Base-by-base conservation (phyloP, 2,329 filamentous ascomycete genomes). In the Ceratocystiopsis brevicomis region DNA sequence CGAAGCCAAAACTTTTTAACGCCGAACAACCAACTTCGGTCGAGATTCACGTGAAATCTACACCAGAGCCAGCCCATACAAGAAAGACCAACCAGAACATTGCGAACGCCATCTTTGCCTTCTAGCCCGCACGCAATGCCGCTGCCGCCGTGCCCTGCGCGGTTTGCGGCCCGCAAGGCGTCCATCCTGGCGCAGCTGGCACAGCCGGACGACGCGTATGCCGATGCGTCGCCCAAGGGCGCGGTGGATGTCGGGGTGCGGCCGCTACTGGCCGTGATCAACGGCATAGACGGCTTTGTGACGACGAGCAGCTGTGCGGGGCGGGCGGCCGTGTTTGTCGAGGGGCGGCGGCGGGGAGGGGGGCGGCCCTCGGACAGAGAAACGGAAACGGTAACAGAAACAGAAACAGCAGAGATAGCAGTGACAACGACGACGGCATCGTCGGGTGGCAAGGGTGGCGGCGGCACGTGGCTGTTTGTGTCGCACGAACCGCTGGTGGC, bases 251-350 rank as follows among this genome's bases (percentile, higher is more conserved):
- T 65, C 40, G 80, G 76, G 1, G 86, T 96, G 50, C 71, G 78
- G 39, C 68, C 77, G 18, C 65, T 95, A 43, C 86, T 96, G 47
- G 68, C 70, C 41, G 75, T 81, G 51, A 79, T 96, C 57, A 96
- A 96, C 59, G 57, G 53, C 1, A 56, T 79, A 6, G 70, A 77
- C 1, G 85, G 83, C 1, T 71, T 87, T 37, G 85, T 92, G 33
- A 95, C 88, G 2, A 95, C 87, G 3, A 94, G 86, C 61, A 94
- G 86, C 59, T 96, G 88, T 57, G 82, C 85, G 2, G 88, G 88
- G 1, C 69, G 88, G 42, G 73, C 92, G 39, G 87, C 81, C 50
- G 81, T 95, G 4, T 96, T 92, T 54, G 65, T 92, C 1, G 88
- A 95, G 61, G 87, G 87, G 1, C 64, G 63, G 38, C 80, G 74